A percentile compares a stretch with the other conserved stretches of the same genome.
phyloP scores from a whole-genome alignment of 2,329 filamentous ascomycete genomes.

The Diaporthe nobilis region DNA sequence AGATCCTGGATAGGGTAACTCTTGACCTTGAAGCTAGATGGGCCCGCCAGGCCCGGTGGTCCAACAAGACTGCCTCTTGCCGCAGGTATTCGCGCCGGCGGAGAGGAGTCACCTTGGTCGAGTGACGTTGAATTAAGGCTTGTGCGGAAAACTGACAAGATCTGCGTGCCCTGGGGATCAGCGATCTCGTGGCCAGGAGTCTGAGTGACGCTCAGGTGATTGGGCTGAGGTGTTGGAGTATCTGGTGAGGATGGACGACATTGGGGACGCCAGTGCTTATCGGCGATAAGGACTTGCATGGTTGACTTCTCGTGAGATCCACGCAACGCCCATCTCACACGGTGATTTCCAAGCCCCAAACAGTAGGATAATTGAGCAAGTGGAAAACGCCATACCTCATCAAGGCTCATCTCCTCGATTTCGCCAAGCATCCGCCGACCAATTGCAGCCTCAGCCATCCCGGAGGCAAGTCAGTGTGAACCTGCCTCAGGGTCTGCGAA shows the following conservation, averaged over 20 bases:
- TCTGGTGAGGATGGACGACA: conserved; percentile 40
- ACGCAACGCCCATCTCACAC: conserved; percentile 20
- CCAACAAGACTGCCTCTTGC: conserved; percentile 38
- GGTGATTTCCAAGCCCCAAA: conserved; percentile 40
- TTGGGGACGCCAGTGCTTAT: conserved; percentile 37
- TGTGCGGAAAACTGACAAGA: conserved; percentile 48
- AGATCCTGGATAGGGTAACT: conserved; percentile 61
- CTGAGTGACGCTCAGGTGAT: not conserved
- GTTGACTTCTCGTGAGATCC: conserved; percentile 12
- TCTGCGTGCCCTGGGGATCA: conserved; percentile 43
- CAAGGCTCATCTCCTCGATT: conserved; percentile 69
- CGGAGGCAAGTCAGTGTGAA: conserved; percentile 17
- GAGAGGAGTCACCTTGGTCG: conserved; percentile 21
- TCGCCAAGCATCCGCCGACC: conserved; percentile 68
- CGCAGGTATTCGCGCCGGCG: conserved; percentile 16
- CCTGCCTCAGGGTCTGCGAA: not conserved
- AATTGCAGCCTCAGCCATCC: conserved; percentile 56
- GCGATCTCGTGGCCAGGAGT: conserved; percentile 29
- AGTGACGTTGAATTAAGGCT: conserved; percentile 42
- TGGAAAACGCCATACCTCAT: conserved; percentile 63
- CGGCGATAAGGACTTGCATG: conserved; percentile 38
- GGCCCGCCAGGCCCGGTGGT: conserved; percentile 1
- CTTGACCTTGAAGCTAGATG: conserved; percentile 38
- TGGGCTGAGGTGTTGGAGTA: conserved; percentile 29
- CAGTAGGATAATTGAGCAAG: conserved; percentile 17